A percentile compares a stretch with the other conserved stretches of the same genome.
Conservation (phyloP, 1,284 basidiomycete genomes). For the Fomitopsis schrenkii region DNA sequence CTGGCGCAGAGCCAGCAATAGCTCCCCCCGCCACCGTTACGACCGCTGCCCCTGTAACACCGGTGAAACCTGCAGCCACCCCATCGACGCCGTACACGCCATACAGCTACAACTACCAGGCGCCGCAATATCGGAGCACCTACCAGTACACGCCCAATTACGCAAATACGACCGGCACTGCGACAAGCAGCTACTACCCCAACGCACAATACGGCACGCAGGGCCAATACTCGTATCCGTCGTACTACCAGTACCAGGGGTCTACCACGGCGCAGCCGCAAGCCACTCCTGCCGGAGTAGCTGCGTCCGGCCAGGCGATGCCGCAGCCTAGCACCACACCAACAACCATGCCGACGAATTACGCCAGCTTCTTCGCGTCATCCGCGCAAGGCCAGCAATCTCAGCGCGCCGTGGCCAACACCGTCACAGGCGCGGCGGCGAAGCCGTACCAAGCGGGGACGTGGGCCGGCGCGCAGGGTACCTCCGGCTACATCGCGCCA, state of each 20-base stretch:
- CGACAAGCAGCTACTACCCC: slow-evolving; percentile 19
- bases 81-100: slow-evolving; percentile 17
- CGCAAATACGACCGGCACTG: slow-evolving; percentile 12
- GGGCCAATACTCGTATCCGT: slow-evolving; percentile 32
- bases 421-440: slow-evolving; percentile 24
- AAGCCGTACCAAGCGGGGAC: slow-evolving; percentile 26
- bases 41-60: slow-evolving; percentile 14
- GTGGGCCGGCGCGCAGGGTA: slow-evolving; percentile 22
- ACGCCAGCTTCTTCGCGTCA: slow-evolving; percentile 34
- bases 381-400: slow-evolving; percentile 17
- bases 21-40: slow-evolving; percentile 26
- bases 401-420: slow-evolving; percentile 47
- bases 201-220: slow-evolving; percentile 22
- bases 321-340: slow-evolving; percentile 39
- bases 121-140: slow-evolving; percentile 24
- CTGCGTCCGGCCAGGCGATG: slow-evolving; percentile 43
- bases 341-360: slow-evolving; percentile 25
- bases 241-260: slow-evolving; percentile 29
- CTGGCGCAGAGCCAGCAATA: slow-evolving; percentile 36
- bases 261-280: slow-evolving; percentile 18
- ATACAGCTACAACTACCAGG: slow-evolving; percentile 23
- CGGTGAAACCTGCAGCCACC: slow-evolving; percentile 12
- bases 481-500: slow-evolving; percentile 27
- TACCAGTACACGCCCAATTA: slow-evolving; percentile 31
- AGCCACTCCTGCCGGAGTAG: slow-evolving; percentile 7